phyloP scores from a whole-genome alignment of 495 filamentous ascomycete species.

The Talaromyces liani region DNA sequence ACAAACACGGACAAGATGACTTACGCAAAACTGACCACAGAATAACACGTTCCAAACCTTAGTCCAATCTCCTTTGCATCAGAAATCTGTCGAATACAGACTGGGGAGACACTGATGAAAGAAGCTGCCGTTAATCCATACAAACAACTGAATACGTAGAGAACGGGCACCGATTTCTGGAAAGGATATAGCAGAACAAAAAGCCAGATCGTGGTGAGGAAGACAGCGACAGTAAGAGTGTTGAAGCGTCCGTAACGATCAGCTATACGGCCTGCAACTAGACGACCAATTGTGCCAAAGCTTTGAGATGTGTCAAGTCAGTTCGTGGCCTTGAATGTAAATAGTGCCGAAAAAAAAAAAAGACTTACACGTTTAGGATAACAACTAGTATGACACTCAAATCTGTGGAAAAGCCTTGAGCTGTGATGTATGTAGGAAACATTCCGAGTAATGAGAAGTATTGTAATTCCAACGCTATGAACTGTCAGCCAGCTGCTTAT shows the following conservation, averaged over 20 bases:
- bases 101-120: constrained; percentile 54
- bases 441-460: constrained; percentile 44
- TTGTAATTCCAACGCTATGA: constrained; percentile 40
- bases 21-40: constrained; percentile 54
- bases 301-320: constrained; percentile 3
- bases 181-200: constrained; percentile 54
- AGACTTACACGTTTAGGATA: constrained; percentile 25
- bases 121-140: constrained; percentile 57
- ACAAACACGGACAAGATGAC: constrained; percentile 5
- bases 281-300: constrained; percentile 47
- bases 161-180: constrained; percentile 36
- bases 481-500: neutral
- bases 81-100: constrained; percentile 56
- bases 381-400: constrained; percentile 28
- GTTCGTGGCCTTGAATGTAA: neutral
- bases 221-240: constrained; percentile 29
- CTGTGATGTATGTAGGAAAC: constrained; percentile 41
- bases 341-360: neutral
- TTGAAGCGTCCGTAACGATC: constrained; percentile 70
- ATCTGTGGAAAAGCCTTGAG: constrained; percentile 27
- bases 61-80: constrained; percentile 55
- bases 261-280: constrained; percentile 59
- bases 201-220: constrained; percentile 39
- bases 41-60: constrained; percentile 60
- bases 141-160: constrained; percentile 50